Conservation (phyloP, 202 grass and related monocot species). For the Setaria italica region DNA sequence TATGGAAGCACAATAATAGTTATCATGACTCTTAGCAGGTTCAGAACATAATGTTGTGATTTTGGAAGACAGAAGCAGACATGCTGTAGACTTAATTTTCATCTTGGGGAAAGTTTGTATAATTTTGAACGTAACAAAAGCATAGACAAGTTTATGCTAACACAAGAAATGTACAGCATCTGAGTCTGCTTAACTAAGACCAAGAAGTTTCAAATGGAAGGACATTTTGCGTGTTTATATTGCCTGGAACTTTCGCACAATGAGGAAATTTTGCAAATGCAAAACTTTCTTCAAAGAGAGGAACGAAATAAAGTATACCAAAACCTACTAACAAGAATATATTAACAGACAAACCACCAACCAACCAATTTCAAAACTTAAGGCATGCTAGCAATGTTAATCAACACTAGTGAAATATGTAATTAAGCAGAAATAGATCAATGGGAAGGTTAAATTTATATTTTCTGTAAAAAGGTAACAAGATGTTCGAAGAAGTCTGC, state of each 20-base stretch:
- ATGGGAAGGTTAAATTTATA: constrained; percentile 22
- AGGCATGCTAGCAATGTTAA: constrained; percentile 30
- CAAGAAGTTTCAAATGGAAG: constrained; percentile 31
- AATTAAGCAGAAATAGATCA: constrained; percentile 24
- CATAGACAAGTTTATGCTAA: neutral
- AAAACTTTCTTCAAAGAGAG: constrained; percentile 17
- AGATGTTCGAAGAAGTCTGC: constrained; percentile 31
- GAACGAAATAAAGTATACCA: constrained; percentile 8
- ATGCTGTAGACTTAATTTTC: constrained; percentile 20
- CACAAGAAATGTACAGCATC: neutral
- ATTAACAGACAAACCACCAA: neutral
- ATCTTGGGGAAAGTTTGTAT: constrained; percentile 9
- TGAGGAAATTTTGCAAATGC: constrained; percentile 12
- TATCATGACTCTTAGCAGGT: constrained; percentile 26
- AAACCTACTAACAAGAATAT: constrained; percentile 27
- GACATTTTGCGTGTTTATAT: constrained; percentile 4
- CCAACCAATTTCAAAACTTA: constrained; percentile 24
- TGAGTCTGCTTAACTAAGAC: neutral
- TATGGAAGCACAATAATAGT: constrained; percentile 1
- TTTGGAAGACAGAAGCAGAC: neutral
- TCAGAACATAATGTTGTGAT: neutral
- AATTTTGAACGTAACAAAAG: neutral
- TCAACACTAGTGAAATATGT: constrained; percentile 19
- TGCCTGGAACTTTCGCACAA: constrained; percentile 3
- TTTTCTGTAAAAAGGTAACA: constrained; percentile 20